phyloP scores from a whole-genome alignment of 192 early-diverging fungal genomes.

The Backusella circina region DNA sequence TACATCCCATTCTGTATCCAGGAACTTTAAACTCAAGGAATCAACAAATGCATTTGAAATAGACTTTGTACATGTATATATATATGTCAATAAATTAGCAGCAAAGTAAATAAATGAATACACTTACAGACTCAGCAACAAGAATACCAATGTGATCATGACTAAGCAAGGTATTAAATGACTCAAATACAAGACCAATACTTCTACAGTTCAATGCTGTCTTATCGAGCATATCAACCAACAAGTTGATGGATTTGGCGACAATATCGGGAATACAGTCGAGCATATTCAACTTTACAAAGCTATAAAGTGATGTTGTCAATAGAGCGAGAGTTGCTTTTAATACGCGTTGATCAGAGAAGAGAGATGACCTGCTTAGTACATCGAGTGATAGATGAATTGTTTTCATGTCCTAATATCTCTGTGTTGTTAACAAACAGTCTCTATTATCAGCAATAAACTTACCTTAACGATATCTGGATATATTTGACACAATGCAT shows the following conservation, averaged over 20 bases:
- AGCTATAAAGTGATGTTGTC: not conserved
- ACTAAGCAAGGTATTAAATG: slow-evolving; percentile 24
- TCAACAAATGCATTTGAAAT: slow-evolving; percentile 26
- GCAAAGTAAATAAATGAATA: not conserved
- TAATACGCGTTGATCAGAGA: slow-evolving; percentile 1
- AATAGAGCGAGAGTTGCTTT: not conserved
- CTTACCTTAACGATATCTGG: not conserved
- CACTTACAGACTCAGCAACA: slow-evolving; percentile 15
- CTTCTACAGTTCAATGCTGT: slow-evolving; percentile 17
- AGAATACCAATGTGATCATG: slow-evolving; percentile 7
- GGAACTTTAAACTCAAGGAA: slow-evolving; percentile 34
- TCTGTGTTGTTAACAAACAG: not conserved
- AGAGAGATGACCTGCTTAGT: not conserved
- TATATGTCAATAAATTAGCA: not conserved
- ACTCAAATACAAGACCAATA: slow-evolving; percentile 20
- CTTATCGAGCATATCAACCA: slow-evolving; percentile 17
- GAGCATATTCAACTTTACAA: not conserved
- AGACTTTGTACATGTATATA: not conserved
- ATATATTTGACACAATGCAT: not conserved
- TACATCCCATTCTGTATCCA: slow-evolving; percentile 50
- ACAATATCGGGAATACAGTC: not conserved
- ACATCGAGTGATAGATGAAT: not conserved
- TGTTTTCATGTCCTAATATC: not conserved
- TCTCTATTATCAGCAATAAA: too few relatives aligned
- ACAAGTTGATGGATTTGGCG: not conserved